Conservation (phyloP, 345 rosid species). For the Microcos paniculata region DNA sequence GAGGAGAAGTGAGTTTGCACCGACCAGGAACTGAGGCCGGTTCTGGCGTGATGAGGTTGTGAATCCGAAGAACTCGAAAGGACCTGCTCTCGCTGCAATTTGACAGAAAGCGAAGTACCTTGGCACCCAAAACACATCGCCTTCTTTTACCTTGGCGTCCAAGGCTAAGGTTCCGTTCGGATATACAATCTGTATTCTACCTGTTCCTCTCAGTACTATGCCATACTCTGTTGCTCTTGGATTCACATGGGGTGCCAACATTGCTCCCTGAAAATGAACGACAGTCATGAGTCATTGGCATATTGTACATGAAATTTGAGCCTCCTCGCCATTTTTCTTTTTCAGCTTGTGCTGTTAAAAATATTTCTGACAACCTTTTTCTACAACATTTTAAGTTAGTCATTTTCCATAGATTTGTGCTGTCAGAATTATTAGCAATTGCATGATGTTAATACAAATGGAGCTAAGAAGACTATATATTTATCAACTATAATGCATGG, state of each 20-base stretch:
- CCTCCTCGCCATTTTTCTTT: background rate
- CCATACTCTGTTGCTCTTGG: slow-evolving; percentile 89
- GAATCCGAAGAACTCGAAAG: slow-evolving; percentile 81
- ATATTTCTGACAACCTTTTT: background rate
- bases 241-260: slow-evolving; percentile 96
- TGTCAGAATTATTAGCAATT: too few relatives aligned
- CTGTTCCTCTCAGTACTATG: slow-evolving; percentile 59
- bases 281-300: background rate
- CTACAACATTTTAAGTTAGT: too few relatives aligned
- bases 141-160: slow-evolving; percentile 51
- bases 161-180: slow-evolving; percentile 80
- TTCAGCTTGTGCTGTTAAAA: background rate
- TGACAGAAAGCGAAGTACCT: slow-evolving; percentile 88
- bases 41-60: slow-evolving; percentile 77
- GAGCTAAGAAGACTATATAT: too few relatives aligned
- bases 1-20: slow-evolving; percentile 56
- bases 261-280: slow-evolving; percentile 56
- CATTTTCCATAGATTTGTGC: background rate
- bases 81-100: slow-evolving; percentile 56
- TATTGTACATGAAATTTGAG: background rate
- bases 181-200: slow-evolving; percentile 62
- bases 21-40: slow-evolving; percentile 79
- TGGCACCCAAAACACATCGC: slow-evolving; percentile 80
- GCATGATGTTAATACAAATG: too few relatives aligned
- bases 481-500: background rate